These are phyloP conservation scores for Somion occarium DNA, from an alignment of 1,284 basidiomycete species.

Conservation along the genomic window DNA sequence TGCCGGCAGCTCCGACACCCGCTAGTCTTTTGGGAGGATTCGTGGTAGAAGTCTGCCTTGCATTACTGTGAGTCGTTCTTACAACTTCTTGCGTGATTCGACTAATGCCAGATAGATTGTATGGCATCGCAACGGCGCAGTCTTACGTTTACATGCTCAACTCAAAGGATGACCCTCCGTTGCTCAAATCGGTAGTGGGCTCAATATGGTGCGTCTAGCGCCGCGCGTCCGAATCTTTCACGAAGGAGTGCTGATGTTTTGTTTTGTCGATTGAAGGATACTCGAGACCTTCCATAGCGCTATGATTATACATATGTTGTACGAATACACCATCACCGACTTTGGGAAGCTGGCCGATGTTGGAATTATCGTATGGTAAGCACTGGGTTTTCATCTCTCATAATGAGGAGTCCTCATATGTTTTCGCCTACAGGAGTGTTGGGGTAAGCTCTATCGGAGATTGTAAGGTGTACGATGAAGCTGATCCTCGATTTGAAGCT, in stretches of 20 bases:
- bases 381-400: no score
- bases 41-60: neutral
- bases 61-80: neutral
- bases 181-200: neutral
- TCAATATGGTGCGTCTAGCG: neutral
- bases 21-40: neutral
- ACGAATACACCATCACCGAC: neutral
- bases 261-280: neutral
- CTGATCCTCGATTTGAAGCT: constrained; percentile 1
- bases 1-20: neutral
- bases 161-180: neutral
- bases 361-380: neutral
- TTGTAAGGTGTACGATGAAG: neutral
- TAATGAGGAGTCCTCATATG: no score
- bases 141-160: constrained; percentile 1
- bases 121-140: constrained; percentile 1
- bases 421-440: constrained; percentile 1
- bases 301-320: neutral
- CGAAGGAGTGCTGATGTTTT: no score
- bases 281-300: constrained; percentile 1
- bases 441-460: neutral
- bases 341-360: neutral
- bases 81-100: neutral
- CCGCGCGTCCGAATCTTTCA: no score
- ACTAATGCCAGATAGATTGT: neutral